Percentiles rank a stretch among this genome's conserved stretches.
phyloP scores from a whole-genome alignment of 768 basidiomycete species.

The Boletus bicolor region DNA sequence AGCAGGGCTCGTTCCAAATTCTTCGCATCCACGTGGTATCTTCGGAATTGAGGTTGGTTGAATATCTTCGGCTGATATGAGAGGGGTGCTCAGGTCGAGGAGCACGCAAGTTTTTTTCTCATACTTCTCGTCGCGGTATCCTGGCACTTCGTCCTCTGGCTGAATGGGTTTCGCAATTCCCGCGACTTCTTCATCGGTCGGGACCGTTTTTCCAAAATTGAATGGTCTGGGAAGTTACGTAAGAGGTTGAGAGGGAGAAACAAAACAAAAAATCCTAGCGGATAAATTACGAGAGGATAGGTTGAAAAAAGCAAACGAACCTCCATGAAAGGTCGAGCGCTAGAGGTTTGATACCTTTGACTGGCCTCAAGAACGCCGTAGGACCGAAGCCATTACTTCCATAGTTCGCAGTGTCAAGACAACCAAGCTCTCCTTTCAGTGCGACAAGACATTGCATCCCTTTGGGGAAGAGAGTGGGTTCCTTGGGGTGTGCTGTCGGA shows the following conservation, averaged over 20 bases:
- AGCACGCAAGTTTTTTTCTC: slow-evolving; percentile 8
- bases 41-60: slow-evolving; percentile 2
- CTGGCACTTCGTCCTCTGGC: slow-evolving; percentile 9
- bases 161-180: slow-evolving; percentile 16
- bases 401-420: not conserved
- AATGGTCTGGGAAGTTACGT: slow-evolving; percentile 40
- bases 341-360: slow-evolving; percentile 57
- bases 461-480: slow-evolving; percentile 33
- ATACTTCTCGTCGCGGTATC: slow-evolving; percentile 15
- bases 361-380: slow-evolving; percentile 42
- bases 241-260: not conserved
- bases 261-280: not conserved
- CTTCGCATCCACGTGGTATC: slow-evolving; percentile 19
- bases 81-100: slow-evolving; percentile 5
- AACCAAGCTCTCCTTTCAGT: slow-evolving; percentile 14
- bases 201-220: slow-evolving; percentile 36
- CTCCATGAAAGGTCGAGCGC: slow-evolving; percentile 65
- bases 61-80: slow-evolving; percentile 10
- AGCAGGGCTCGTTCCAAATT: slow-evolving; percentile 27
- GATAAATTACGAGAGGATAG: not conserved
- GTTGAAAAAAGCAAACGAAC: slow-evolving; percentile 35
- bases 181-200: slow-evolving; percentile 32
- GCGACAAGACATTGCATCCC: slow-evolving; percentile 28
- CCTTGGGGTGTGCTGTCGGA: slow-evolving; percentile 47
- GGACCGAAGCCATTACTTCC: slow-evolving; percentile 2